Base-by-base conservation (phyloP, 2,329 filamentous ascomycete species). In the Neocucurbitaria cava region DNA sequence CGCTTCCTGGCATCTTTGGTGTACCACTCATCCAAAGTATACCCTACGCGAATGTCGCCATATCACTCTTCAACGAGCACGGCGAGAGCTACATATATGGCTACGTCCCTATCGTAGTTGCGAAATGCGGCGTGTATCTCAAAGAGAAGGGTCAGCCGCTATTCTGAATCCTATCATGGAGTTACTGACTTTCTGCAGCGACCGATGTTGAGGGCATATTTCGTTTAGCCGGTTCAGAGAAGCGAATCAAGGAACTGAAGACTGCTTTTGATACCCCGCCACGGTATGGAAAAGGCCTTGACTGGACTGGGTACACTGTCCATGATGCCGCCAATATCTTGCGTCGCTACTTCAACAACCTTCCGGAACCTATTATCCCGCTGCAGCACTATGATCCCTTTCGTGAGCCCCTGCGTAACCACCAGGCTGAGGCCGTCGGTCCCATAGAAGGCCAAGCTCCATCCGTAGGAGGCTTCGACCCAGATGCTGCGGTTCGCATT, bases 241-340 rank as follows among this genome's bases (percentile, higher is more conserved):
- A 97, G 79, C 90, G 95, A 58, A 99, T 99, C 79, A 99, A 98
- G 76, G 95, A 98, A 75, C 85, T 99, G 26, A 94, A 96, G 76
- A 87, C 85, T 24, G 85, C 92, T 3, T 99, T 99, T 77, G 91
- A 98, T 77, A 96, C 94, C 0, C 95, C 95, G 36, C 71, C 71
- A 43, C 86, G 93, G 67, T 99, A 96, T 75, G 95, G 95, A 49
- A 99, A 99, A 78, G 95, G 95, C 15, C 83, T 99, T 23, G 91
- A 96, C 68, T 99, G 95, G 95, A 90, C 92, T 42, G 95, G 95
- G 42, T 99, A 96, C 75, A 99, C 95, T 0, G 95, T 99, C 38
- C 95, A 99, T 77, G 95, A 99, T 83, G 95, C 95, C 23, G 93
- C 95, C 68, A 99, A 98, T 72, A 94, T 99, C 57, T 84, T 99